Base-by-base conservation (phyloP, 306 rosid species). In the Spatholobus suberectus region DNA sequence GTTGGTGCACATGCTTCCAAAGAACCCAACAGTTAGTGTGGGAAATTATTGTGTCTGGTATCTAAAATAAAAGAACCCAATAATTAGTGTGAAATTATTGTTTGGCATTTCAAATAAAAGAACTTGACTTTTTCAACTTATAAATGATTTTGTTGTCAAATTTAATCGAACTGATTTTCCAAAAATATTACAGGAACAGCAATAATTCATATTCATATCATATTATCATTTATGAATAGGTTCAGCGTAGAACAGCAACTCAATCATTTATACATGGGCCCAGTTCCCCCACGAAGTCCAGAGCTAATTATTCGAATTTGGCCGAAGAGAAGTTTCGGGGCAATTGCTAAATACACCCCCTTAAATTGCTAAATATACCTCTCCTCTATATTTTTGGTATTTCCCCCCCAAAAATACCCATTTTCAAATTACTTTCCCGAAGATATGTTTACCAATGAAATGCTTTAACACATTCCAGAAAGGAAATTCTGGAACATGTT, bases 11-110 rank as follows among this genome's bases (percentile, higher is more conserved):
- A 58, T 23, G 66, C 35, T 24, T 58, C 66, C 66, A 58, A 58
- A 24, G 35, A 58, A 24, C 75, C 23, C 40, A 70, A 70, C 26
- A 69, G 27, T 70, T 70, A 14, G 58, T 44, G 24, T 70, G 58
- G 58, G 40, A 26, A 70, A 70, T 70, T 46, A 69, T 23, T 41
- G 54, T 41, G 61, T 20, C 23, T 41, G 35, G 74, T 5, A 17
- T 35, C 41, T 8, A 15, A 66, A 20, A 69, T 12, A 69, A 23
- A 41, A 41, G 20, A 69, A 2, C 55, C 55, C 55, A 49, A 49
- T 49, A 49, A 49, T 49, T 17, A 17, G 55, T 49, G 21, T 49
- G 55, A 49, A 49, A 49, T 49, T 49, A 49, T 49, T 49, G 55
- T 21, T 38, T 38, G 32, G 73, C 0, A 63, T 34, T 35, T 32